Evolutionary conservation across 805 yeast genomes (phyloP), one percentile per base, ranked within the genome.

Genomic region (Kodamaea leandrae): DNA sequence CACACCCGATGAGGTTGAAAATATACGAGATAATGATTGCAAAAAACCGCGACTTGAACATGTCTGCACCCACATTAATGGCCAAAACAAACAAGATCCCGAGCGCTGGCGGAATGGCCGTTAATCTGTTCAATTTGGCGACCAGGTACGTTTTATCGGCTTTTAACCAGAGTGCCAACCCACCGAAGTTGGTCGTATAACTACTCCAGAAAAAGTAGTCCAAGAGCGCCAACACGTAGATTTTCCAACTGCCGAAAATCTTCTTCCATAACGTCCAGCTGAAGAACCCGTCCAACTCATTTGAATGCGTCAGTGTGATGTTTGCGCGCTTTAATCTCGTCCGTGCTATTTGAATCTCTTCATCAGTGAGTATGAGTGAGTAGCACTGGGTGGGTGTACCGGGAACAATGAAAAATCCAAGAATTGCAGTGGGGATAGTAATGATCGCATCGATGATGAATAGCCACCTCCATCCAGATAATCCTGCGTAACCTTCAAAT

Each of bases 21-120:
- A 34, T 44, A 42, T 52, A 54, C 2, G 56, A 47, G 23, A 46
- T 42, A 37, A 42, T 37, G 29, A 52, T 52, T n/a, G 54, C 23
- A 17, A 39, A 34, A 3, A 39, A 21, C 14, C 43, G 32, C 14
- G 43, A 39, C 9, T 29, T 28, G 4, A 73, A 64, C 17, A 74
- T 49, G 57, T 78, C 83, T 4, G 82, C 77, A 36, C 76, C 76
- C 25, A 66, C 58, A 29, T 77, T 67, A 25, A 69, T 63, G 8
- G 72, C 43, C 14, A 71, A 46, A 14, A 76, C 69, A 47, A 60
- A 78, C 2, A 74, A 55, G 28, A 80, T 67, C 4, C 84, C 84
- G 18, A 80, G 55, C n/a, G 77, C 81, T 1, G 84, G 83, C 1
- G 83, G 77, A 12, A 77, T 46, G 2, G 80, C 68, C 12, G 80